Conservation (phyloP, 73 alveolate genomes). For the Stentor roeselii region DNA sequence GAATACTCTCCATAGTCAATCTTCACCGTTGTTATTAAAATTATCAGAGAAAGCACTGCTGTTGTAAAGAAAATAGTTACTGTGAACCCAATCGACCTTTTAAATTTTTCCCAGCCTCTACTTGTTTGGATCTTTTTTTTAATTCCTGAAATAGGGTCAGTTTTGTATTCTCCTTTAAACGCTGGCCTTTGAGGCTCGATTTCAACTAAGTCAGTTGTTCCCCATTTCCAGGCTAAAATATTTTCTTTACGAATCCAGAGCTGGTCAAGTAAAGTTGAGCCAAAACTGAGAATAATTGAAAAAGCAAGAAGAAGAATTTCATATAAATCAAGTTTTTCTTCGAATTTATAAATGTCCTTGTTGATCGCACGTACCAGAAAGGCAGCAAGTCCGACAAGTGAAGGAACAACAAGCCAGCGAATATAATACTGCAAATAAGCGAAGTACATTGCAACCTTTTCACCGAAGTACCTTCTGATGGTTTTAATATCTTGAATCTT, state of each 20-base stretch:
- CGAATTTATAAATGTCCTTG: not conserved
- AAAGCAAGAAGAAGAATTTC: not conserved
- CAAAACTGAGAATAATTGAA: not conserved
- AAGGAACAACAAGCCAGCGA: constrained; percentile 25
- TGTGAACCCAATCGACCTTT: constrained; percentile 16
- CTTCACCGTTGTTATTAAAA: not conserved
- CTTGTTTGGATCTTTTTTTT: constrained; percentile 15
- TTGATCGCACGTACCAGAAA: not conserved
- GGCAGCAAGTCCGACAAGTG: constrained; percentile 24
- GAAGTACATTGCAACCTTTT: constrained; percentile 20
- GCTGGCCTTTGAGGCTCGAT: constrained; percentile 37
- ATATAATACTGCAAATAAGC: constrained; percentile 18
- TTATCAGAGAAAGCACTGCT: constrained; percentile 11
- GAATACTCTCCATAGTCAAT: not conserved
- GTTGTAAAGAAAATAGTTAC: constrained; percentile 26
- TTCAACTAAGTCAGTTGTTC: constrained; percentile 31
- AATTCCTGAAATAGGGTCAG: constrained; percentile 27
- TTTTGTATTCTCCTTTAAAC: constrained; percentile 26
- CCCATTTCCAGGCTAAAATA: constrained; percentile 34
- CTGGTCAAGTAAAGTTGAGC: constrained; percentile 34
- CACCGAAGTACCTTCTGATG: constrained; percentile 23
- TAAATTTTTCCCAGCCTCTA: not conserved
- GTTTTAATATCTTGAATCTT: not conserved
- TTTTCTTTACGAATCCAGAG: constrained; percentile 34
- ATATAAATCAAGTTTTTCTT: not conserved